phyloP scores from a whole-genome alignment of 1,139 yeast genomes.

The Suhomyces bribrorum region DNA sequence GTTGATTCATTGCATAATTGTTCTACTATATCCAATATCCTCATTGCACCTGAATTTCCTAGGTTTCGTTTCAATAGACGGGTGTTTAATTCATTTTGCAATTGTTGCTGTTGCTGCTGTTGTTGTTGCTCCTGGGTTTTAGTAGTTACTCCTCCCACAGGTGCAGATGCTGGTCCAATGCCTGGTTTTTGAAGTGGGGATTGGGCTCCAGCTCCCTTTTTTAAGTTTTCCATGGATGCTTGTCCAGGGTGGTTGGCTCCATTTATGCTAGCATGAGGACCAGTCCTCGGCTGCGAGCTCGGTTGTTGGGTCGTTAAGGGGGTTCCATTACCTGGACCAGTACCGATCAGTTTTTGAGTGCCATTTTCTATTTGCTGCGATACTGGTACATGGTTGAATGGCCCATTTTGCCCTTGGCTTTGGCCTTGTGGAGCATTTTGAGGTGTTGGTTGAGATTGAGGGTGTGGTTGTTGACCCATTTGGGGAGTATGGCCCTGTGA shows the following conservation, averaged over 20 bases:
- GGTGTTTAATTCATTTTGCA: constrained; percentile 38
- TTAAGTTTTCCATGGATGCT: constrained; percentile 1
- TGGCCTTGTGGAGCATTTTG: constrained; percentile 4
- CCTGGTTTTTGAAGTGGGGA: constrained; percentile 9
- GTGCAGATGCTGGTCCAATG: constrained; percentile 1
- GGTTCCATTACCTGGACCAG: constrained; percentile 11
- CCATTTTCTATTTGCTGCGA: constrained; percentile 14
- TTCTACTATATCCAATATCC: constrained; percentile 41
- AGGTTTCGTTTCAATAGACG: constrained; percentile 41
- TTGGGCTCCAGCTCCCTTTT: constrained; percentile 5
- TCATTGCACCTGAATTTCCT: constrained; percentile 48
- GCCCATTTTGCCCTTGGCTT: constrained; percentile 11
- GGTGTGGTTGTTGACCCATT: constrained; percentile 28
- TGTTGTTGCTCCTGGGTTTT: constrained; percentile 5
- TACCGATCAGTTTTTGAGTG: constrained; percentile 8
- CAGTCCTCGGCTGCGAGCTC: constrained; percentile 21
- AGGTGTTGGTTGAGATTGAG: constrained; percentile 13
- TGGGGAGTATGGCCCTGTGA: constrained; percentile 34
- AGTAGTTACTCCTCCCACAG: not conserved
- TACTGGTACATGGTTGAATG: constrained; percentile 10
- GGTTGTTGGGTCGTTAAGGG: constrained; percentile 21
- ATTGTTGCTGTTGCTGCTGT: constrained; percentile 20
- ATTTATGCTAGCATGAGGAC: constrained; percentile 3
- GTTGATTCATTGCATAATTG: constrained; percentile 36
- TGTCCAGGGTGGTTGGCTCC: constrained; percentile 3